Percentiles rank a stretch among this genome's conserved stretches.
phyloP scores from a whole-genome alignment of 208 protist species.

The Naegleria fowleri region DNA sequence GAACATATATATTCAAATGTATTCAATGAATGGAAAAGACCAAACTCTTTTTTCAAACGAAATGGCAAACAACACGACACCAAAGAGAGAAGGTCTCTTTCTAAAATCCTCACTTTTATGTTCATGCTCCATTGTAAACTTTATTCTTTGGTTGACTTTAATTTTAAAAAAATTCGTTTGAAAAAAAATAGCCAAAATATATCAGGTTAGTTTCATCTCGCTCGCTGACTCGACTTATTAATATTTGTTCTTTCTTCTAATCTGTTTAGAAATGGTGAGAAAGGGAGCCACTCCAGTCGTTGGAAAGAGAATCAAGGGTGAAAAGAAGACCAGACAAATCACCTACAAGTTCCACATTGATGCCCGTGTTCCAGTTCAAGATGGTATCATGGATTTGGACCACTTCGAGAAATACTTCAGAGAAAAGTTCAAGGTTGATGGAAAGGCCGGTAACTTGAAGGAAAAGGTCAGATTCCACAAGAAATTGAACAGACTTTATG shows the following conservation, averaged over 20 bases:
- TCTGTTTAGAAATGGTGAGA: not conserved
- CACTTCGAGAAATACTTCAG: constrained; percentile 81
- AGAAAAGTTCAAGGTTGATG: constrained; percentile 95
- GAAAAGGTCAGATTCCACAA: constrained; percentile 77
- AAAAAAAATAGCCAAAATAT: not conserved
- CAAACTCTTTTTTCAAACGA: no score
- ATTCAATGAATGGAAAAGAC: no score
- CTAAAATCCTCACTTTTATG: no score
- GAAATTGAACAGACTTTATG: constrained; percentile 80
- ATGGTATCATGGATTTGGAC: constrained; percentile 68
- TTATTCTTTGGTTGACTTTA: no score
- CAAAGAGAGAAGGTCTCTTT: no score
- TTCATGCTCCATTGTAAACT: no score
- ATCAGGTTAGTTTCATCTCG: not conserved
- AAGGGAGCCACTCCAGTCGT: not conserved
- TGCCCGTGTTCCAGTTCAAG: constrained; percentile 44
- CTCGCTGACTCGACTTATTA: not conserved
- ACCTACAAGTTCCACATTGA: constrained; percentile 28
- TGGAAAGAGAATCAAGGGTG: not conserved
- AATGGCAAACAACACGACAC: no score
- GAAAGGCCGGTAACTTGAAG: constrained; percentile 92
- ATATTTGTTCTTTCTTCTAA: not conserved
- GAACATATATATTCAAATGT: no score
- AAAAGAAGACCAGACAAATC: not conserved
- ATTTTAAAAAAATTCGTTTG: not conserved